Evolutionary conservation across 2,329 filamentous ascomycete genomes (phyloP).

Genomic region (Aotearoamyces nothofagi): DNA sequence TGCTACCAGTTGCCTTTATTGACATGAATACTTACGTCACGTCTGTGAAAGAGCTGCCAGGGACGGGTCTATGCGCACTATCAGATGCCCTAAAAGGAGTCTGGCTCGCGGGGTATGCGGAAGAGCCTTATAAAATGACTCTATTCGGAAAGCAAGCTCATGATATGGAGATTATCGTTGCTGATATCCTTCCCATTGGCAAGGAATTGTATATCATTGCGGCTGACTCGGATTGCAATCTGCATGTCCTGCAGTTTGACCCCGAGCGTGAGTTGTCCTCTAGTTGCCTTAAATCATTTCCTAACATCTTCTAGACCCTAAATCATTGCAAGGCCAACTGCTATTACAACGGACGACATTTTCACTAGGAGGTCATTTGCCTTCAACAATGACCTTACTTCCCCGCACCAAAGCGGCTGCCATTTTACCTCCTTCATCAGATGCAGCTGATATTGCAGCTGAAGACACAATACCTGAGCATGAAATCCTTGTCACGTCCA

Average conservation of each 20-base stretch:
- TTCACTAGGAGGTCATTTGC: slow-evolving; percentile 64
- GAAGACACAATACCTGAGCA: slow-evolving; percentile 20
- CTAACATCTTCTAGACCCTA: slow-evolving; percentile 49
- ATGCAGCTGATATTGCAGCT: slow-evolving; percentile 14
- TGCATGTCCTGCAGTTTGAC: slow-evolving; percentile 87
- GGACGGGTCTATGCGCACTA: slow-evolving; percentile 74
- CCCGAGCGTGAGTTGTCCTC: slow-evolving; percentile 59
- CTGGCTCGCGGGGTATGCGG: slow-evolving; percentile 92
- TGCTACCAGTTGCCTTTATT: slow-evolving; percentile 91
- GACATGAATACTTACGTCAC: slow-evolving; percentile 93
- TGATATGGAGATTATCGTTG: slow-evolving; percentile 61
- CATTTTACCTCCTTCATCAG: slow-evolving; percentile 27
- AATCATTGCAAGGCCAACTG: slow-evolving; percentile 77
- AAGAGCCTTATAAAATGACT: slow-evolving; percentile 92
- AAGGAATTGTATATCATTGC: slow-evolving; percentile 71
- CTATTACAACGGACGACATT: slow-evolving; percentile 82
- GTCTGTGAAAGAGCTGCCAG: slow-evolving; percentile 66
- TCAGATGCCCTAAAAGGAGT: slow-evolving; percentile 86
- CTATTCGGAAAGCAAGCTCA: slow-evolving; percentile 79
- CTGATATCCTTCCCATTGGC: slow-evolving; percentile 79
- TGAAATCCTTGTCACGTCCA: slow-evolving; percentile 53
- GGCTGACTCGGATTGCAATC: slow-evolving; percentile 68
- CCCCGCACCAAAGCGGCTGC: slow-evolving; percentile 42
- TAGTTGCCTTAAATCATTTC: slow-evolving; percentile 2
- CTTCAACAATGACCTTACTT: slow-evolving; percentile 61